Base-by-base conservation (phyloP, 148 eudicot species). In the Rhododendron ferrugineum region DNA sequence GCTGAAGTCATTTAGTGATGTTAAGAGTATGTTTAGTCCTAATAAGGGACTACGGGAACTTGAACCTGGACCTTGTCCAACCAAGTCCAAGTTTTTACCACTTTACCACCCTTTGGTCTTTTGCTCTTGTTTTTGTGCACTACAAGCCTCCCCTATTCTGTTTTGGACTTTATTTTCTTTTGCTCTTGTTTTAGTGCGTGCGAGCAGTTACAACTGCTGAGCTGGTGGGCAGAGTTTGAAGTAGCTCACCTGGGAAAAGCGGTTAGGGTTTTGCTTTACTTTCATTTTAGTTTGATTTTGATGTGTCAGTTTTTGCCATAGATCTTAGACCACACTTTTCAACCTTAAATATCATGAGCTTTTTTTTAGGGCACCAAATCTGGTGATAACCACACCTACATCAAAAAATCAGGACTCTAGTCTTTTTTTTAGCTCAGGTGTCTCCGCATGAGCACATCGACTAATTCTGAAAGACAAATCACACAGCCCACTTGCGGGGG, bases 191-290 rank as follows among this genome's bases (percentile, higher is more conserved):
- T 37, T 37, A 40, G 42, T 40, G 81, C 86, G 81, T 84, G 88
- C 81, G 89, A 82, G 84, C 82, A 84, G 89, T 79, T 86, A 36
- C 60, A 88, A 85, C 88, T 54, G 84, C 88, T 83, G 58, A 26
- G 32, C 58, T 82, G 56, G 44, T 58, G 72, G 68, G 49, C 37
- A 49, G 62, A 62, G 49, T 80, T 77, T 76, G 80, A 50, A 84
- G 85, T 66, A 76, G 85, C 77, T 89, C 86, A 81, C 77, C 28
- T 13, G 52, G 73, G 68, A 50, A 86, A 75, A 81, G 83, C 83
- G 28, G 82, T 4, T 84, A 36, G 82, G 70, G 83, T 49, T 85
- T 52, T 50, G 26, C 26, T 79, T 49, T 77, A 3, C 58, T 49
- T 36, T 74, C 46, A 16, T 70, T 58, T 64, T 46, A 74, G 78